Evolutionary conservation across 495 filamentous ascomycete genomes (phyloP).

Genomic region (Neurospora cerealis): DNA sequence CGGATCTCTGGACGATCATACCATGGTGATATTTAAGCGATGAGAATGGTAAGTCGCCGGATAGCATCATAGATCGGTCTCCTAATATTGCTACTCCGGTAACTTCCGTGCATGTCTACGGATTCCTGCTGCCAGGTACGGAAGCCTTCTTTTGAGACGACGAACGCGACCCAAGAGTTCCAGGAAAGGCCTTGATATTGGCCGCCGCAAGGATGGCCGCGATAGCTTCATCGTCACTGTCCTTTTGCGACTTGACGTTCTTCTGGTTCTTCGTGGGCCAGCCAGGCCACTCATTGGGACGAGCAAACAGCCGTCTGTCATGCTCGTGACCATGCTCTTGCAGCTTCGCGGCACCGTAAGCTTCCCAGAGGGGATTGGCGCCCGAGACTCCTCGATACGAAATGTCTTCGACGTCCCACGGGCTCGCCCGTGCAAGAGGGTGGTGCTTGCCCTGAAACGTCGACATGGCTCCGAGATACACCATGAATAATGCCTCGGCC

Average conservation of each 20-base stretch:
- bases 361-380: not conserved
- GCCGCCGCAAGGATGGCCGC: not conserved
- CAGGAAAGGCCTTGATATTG: not conserved
- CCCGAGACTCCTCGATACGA: not conserved
- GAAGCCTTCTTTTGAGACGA: not conserved
- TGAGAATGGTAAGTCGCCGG: not conserved
- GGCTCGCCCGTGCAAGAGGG: not conserved
- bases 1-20: not conserved
- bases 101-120: not conserved
- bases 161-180: not conserved
- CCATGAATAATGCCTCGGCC: not conserved
- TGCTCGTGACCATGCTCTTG: not conserved
- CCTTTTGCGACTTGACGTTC: not conserved
- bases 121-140: not conserved
- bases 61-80: not conserved
- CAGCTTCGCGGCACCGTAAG: not conserved
- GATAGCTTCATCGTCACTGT: not conserved
- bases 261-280: not conserved
- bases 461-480: not conserved
- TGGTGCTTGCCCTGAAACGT: not conserved
- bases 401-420: not conserved
- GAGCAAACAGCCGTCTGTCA: not conserved
- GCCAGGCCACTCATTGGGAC: not conserved
- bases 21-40: not conserved
- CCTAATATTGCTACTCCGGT: not conserved